Evolutionary conservation across 2,329 filamentous ascomycete species (phyloP), one percentile per base, ranked within the genome.

Genomic region (Aspergillus udagawae): DNA sequence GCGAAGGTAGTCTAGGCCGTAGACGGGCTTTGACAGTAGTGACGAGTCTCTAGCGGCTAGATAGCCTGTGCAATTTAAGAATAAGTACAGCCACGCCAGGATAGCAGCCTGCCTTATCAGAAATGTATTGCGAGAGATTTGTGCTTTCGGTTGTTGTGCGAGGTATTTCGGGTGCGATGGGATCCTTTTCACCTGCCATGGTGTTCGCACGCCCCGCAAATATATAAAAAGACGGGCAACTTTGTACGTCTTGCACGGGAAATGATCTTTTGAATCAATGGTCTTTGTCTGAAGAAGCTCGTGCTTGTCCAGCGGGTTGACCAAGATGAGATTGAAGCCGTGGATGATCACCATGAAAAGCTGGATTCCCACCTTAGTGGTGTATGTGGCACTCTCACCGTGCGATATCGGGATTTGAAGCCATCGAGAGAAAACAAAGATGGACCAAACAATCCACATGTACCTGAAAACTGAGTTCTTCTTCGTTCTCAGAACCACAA

Each of bases 71-170:
- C 59, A 9, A 57, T 66, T 61, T 9, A 67, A 29, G 4, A 55
- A 48, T 10, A 66, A 41, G 41, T 63, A 66, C 41, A 67, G 65
- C 64, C 67, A 68, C 1, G 51, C 6, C 3, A 60, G 25, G 21
- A 70, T 61, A 0, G 48, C 52, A 4, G 48, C n/a, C 28, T 70
- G 65, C n/a, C 67, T 56, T 2, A 57, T 8, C 47, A 69, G 27
- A 23, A 65, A 70, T 3, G 21, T 44, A 12, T 8, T 49, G 10
- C 63, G 60, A 3, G 32, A 3, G 3, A 38, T 17, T n/a, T 14
- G 14, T 1, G 32, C 14, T 17, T 38, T 38, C 6, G 14, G 32
- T 0, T 38, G 32, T 38, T 6, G 32, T 17, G 14, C 32, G 32
- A 17, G 32, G 14, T 7, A 38, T 7, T 2, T 51, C 27, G 62